A percentile compares a stretch with the other conserved stretches of the same genome.
These are phyloP conservation scores for Phaeophleospora eucalypticola DNA, from an alignment of 2,329 filamentous ascomycete species.

Conservation along the genomic window DNA sequence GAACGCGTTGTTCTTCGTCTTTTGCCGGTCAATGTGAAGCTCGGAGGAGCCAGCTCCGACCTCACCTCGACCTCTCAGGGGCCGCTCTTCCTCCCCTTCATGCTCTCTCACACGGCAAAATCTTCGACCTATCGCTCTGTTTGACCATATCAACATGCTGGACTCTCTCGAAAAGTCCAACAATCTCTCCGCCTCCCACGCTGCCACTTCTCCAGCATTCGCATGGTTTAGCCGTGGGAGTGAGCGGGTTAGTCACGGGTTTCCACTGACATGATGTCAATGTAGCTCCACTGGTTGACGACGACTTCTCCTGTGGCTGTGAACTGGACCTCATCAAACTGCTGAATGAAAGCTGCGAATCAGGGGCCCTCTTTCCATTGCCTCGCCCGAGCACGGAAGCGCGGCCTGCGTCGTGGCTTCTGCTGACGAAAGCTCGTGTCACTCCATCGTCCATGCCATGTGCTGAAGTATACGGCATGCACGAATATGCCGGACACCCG, in stretches of 20 bases:
- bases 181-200: too few relatives aligned
- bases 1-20: too few relatives aligned
- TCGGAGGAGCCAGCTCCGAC: too few relatives aligned
- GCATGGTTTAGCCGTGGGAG: background rate
- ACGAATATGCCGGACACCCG: background rate
- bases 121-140: too few relatives aligned
- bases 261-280: conserved; percentile 12
- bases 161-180: too few relatives aligned
- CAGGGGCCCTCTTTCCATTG: background rate
- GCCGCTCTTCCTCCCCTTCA: too few relatives aligned
- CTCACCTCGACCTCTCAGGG: too few relatives aligned
- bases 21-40: too few relatives aligned
- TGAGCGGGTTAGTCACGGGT: conserved; percentile 5
- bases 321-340: background rate
- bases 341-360: background rate
- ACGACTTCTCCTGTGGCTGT: conserved; percentile 5
- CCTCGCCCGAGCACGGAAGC: background rate
- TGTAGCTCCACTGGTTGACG: conserved; percentile 6
- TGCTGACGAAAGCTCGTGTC: background rate
- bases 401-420: background rate
- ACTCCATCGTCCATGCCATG: background rate
- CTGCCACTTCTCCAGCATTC: background rate
- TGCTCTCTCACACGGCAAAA: too few relatives aligned
- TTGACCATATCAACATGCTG: too few relatives aligned
- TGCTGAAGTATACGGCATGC: background rate